These are phyloP conservation scores for Colletotrichum musicola DNA, from an alignment of 2,329 filamentous ascomycete species.

Conservation along the genomic window DNA sequence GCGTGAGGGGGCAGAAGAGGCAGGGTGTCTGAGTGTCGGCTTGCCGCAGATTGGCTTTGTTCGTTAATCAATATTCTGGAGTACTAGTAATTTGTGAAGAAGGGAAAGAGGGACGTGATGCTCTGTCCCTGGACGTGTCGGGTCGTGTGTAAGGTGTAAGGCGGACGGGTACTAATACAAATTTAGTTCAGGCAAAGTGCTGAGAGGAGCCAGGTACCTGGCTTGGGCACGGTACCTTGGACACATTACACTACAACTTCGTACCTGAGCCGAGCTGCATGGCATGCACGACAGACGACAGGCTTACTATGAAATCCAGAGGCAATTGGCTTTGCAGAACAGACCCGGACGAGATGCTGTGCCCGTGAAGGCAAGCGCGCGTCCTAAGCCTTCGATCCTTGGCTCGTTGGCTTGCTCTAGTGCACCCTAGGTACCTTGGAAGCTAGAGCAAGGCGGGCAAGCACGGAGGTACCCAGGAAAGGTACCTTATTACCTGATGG, in stretches of 20 bases:
- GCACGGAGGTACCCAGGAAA: no score
- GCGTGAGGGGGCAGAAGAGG: no score
- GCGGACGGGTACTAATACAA: not conserved
- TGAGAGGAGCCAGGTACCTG: conserved; percentile 3
- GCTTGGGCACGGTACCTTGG: not conserved
- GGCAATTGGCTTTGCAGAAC: not conserved
- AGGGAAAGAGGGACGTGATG: no score
- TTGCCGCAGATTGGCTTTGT: not conserved
- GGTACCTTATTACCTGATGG: not conserved
- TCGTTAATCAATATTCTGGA: not conserved
- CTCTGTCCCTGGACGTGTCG: not conserved
- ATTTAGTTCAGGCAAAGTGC: conserved; percentile 16
- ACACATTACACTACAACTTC: no score
- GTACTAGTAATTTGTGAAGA: not conserved
- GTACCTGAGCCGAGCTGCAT: not conserved
- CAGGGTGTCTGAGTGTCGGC: not conserved
- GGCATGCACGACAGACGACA: not conserved
- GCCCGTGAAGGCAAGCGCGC: not conserved
- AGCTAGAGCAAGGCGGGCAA: no score
- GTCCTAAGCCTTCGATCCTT: no score
- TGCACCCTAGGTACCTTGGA: no score
- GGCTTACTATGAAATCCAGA: no score
- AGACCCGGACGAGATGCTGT: not conserved
- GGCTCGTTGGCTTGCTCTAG: no score
- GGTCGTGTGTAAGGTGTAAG: no score